phyloP scores from a whole-genome alignment of 1,284 basidiomycete genomes.

The Veloporphyrellus conicus region DNA sequence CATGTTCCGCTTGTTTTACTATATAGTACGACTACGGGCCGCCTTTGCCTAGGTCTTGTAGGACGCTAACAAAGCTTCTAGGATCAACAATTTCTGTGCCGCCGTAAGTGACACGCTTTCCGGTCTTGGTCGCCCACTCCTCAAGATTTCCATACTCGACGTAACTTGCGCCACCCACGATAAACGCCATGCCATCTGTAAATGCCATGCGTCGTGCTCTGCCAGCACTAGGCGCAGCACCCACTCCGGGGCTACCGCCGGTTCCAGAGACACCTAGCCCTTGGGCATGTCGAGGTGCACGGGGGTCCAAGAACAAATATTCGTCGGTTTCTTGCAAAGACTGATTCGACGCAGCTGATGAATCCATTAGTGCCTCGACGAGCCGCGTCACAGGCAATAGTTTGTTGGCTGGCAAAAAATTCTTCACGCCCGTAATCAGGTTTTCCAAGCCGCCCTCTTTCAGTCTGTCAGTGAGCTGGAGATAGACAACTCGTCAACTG shows the following conservation, averaged over 20 bases:
- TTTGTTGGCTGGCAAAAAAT: slow-evolving; percentile 95
- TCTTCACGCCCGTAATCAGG: slow-evolving; percentile 95
- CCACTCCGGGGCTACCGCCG: slow-evolving; percentile 40
- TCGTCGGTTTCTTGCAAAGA: slow-evolving; percentile 96
- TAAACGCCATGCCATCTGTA: slow-evolving; percentile 85
- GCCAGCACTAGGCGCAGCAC: slow-evolving; percentile 41
- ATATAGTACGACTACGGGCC: slow-evolving; percentile 12
- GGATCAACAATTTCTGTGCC: slow-evolving; percentile 95
- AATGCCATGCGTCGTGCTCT: slow-evolving; percentile 75
- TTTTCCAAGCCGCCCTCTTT: slow-evolving; percentile 95
- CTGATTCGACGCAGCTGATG: slow-evolving; percentile 84
- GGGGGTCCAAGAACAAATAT: slow-evolving; percentile 91
- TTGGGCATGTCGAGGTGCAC: slow-evolving; percentile 59
- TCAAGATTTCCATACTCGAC: slow-evolving; percentile 96
- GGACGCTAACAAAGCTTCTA: slow-evolving; percentile 70
- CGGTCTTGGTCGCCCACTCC: slow-evolving; percentile 80
- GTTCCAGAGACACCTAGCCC: slow-evolving; percentile 51
- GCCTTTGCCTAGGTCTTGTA: slow-evolving; percentile 60
- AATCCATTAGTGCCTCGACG: slow-evolving; percentile 96
- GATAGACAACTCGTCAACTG: background rate
- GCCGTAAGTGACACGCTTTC: slow-evolving; percentile 89
- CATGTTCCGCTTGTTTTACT: background rate
- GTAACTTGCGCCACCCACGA: slow-evolving; percentile 95
- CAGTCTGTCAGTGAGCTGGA: slow-evolving; percentile 82
- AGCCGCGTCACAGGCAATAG: slow-evolving; percentile 89